Percentiles rank a stretch among this genome's conserved stretches.
These are phyloP conservation scores for Pouteria glomerata DNA, from an alignment of 148 eudicot species.

Conservation along the genomic window DNA sequence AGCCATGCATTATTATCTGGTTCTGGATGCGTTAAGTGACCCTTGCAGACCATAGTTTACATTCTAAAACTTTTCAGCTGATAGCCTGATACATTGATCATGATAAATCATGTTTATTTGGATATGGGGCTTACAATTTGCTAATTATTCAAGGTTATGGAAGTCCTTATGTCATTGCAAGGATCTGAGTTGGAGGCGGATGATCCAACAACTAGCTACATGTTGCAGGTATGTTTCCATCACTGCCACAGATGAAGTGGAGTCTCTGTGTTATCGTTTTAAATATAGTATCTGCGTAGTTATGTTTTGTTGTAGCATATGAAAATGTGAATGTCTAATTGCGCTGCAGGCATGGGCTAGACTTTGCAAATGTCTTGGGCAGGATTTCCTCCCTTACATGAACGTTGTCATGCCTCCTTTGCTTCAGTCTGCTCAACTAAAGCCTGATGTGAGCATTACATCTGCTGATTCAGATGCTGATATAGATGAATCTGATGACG, in stretches of 20 bases:
- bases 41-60: background rate
- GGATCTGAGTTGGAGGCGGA: constrained; percentile 89
- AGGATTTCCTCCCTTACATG: constrained; percentile 86
- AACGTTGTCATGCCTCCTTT: constrained; percentile 81
- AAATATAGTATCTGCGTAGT: background rate
- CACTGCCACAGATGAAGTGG: background rate
- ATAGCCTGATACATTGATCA: background rate
- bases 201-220: constrained; percentile 81
- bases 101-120: background rate
- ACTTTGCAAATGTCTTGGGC: constrained; percentile 90
- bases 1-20: background rate
- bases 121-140: background rate
- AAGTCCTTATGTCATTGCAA: constrained; percentile 83
- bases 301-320: background rate
- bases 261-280: background rate
- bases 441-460: constrained; percentile 80
- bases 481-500: constrained; percentile 80
- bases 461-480: constrained; percentile 76
- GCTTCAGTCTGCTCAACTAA: constrained; percentile 77
- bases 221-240: constrained; percentile 59
- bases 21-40: background rate
- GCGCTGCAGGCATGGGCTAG: constrained; percentile 77
- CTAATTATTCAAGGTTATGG: constrained; percentile 64
- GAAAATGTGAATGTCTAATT: background rate
- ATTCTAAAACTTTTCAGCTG: background rate